phyloP scores from a whole-genome alignment of 345 rosid genomes.

The Populus deltoides region DNA sequence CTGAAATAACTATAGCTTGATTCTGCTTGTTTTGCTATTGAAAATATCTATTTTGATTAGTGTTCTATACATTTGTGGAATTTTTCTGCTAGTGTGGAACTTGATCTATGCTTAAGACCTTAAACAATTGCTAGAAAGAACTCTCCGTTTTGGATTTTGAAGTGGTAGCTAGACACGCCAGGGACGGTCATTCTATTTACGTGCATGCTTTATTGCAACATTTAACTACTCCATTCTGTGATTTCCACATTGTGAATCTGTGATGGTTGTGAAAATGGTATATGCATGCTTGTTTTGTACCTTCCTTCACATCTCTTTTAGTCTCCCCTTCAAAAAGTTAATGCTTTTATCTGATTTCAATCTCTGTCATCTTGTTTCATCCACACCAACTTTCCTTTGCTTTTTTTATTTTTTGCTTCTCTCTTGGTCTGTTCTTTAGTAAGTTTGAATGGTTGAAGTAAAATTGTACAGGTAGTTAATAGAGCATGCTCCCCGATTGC shows the following conservation, averaged over 20 bases:
- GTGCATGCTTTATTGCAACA: not conserved
- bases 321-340: not conserved
- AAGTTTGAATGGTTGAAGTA: not conserved
- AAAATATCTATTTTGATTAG: not conserved
- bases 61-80: not conserved
- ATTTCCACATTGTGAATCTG: not conserved
- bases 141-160: not conserved
- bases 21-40: not conserved
- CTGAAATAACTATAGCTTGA: not conserved
- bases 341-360: not conserved
- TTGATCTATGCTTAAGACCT: not conserved
- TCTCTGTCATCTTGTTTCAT: not conserved
- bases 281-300: not conserved
- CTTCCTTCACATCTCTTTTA: not conserved
- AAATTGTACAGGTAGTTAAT: not conserved
- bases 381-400: not conserved
- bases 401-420: not conserved
- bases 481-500: not conserved
- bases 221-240: too few species aligned
- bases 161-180: not conserved
- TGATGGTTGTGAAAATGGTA: not conserved
- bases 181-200: not conserved
- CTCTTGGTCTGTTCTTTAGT: not conserved
- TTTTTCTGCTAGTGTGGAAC: not conserved
- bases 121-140: not conserved